Conservation (phyloP, 805 yeast species). For the Zygosaccharomyces kombuchaensis region DNA sequence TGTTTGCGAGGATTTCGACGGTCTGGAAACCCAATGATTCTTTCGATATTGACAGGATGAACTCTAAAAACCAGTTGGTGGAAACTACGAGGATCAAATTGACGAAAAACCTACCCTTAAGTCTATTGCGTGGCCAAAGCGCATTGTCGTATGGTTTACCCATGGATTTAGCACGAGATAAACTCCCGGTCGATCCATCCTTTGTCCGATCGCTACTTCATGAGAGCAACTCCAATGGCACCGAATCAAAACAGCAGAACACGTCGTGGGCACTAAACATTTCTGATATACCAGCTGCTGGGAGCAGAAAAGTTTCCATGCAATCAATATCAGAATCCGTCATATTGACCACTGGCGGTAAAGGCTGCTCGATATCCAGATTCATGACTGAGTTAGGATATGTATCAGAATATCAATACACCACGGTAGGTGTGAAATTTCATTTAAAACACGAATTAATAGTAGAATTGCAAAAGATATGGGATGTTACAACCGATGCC, state of each 20-base stretch:
- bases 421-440: slow-evolving; percentile 30
- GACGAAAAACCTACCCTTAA: slow-evolving; percentile 24
- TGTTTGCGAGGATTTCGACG: slow-evolving; percentile 26
- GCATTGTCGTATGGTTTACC: slow-evolving; percentile 19
- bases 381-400: slow-evolving; percentile 68
- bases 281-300: slow-evolving; percentile 74
- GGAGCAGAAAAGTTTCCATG: slow-evolving; percentile 55
- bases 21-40: slow-evolving; percentile 30
- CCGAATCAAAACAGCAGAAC: not conserved
- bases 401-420: slow-evolving; percentile 43
- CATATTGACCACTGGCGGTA: slow-evolving; percentile 29
- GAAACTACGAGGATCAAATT: slow-evolving; percentile 32
- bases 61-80: slow-evolving; percentile 31
- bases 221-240: slow-evolving; percentile 8
- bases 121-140: slow-evolving; percentile 3
- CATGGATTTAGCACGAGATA: slow-evolving; percentile 13
- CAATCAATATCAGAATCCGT: slow-evolving; percentile 62
- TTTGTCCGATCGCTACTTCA: slow-evolving; percentile 7
- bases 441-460: slow-evolving; percentile 29
- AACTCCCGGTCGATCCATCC: slow-evolving; percentile 15
- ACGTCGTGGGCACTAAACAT: slow-evolving; percentile 57
- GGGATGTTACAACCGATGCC: slow-evolving; percentile 29
- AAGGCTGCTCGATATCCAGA: slow-evolving; percentile 33
- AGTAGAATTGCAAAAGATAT: slow-evolving; percentile 27
- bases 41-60: slow-evolving; percentile 24